Percentiles rank a stretch among this genome's conserved stretches.
Evolutionary conservation across 2,329 filamentous ascomycete genomes (phyloP).

Genomic region (Xylariaceae sp.): DNA sequence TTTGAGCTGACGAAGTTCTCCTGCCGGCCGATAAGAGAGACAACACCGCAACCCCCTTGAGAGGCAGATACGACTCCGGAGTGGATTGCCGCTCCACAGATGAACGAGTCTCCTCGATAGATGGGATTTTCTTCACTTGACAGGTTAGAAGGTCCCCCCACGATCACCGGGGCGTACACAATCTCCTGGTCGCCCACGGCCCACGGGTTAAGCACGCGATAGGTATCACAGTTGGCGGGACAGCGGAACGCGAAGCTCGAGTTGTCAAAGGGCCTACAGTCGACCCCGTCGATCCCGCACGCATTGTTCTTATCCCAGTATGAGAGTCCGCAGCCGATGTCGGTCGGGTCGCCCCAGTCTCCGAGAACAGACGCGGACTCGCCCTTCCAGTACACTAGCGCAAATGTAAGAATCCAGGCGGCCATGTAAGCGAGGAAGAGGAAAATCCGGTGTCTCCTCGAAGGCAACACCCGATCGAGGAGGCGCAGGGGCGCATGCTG

Average conservation of each 20-base stretch:
- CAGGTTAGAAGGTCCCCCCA: conserved; percentile 56
- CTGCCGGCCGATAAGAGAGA: conserved; percentile 65
- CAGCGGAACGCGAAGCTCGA: conserved; percentile 69
- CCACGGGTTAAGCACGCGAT: conserved; percentile 62
- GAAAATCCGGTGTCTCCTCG: conserved; percentile 51
- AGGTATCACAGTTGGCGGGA: conserved; percentile 63
- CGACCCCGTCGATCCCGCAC: conserved; percentile 69
- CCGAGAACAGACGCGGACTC: conserved; percentile 55
- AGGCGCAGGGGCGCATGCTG: conserved; percentile 63
- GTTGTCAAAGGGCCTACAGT: conserved; percentile 70
- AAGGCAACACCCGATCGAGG: conserved; percentile 57
- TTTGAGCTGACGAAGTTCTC: conserved; percentile 57
- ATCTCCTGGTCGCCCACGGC: conserved; percentile 68
- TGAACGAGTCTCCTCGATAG: conserved; percentile 85
- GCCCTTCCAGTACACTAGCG: conserved; percentile 61
- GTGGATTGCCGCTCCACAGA: conserved; percentile 81
- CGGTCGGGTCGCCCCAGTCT: conserved; percentile 60
- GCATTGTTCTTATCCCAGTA: conserved; percentile 67
- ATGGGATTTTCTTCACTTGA: conserved; percentile 42
- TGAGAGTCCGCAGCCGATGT: conserved; percentile 60
- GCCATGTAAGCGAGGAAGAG: conserved; percentile 56
- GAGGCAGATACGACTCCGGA: conserved; percentile 68
- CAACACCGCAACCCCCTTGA: conserved; percentile 75
- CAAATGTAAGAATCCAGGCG: conserved; percentile 65
- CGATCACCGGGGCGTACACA: conserved; percentile 58